These are phyloP conservation scores for Aspergillus pseudotamarii DNA, from an alignment of 2,329 filamentous ascomycete genomes.

Conservation along the genomic window DNA sequence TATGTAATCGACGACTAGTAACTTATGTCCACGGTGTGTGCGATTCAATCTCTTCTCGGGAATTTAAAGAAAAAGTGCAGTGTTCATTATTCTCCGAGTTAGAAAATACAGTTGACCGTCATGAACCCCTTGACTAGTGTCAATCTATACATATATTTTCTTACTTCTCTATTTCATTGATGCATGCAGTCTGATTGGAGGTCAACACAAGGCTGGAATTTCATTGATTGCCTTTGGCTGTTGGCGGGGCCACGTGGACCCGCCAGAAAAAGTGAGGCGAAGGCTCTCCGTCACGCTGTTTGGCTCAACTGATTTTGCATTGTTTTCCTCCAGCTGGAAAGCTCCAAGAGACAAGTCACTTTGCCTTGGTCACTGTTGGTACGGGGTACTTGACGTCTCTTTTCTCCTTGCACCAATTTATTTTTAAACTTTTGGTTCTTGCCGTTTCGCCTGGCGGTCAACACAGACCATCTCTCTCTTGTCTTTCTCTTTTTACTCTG, in stretches of 20 bases:
- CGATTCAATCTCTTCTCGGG: neutral
- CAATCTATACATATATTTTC: neutral
- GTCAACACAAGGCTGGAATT: conserved; percentile 1
- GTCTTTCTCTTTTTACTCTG: conserved; percentile 6
- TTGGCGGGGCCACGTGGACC: conserved; percentile 34
- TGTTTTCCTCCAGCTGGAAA: neutral
- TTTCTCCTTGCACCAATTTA: neutral
- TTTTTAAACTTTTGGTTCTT: conserved; percentile 6
- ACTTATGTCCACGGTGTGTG: too few species aligned
- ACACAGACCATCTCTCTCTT: conserved; percentile 9
- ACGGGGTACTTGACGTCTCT: neutral
- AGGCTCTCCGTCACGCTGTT: conserved; percentile 9
- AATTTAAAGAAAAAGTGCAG: neutral
- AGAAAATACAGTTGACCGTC: neutral
- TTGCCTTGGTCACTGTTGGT: neutral
- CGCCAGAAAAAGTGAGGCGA: conserved; percentile 30
- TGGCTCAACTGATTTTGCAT: conserved; percentile 5
- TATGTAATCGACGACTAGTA: neutral
- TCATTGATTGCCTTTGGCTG: neutral
- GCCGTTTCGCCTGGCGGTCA: conserved; percentile 20
- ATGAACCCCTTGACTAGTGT: neutral
- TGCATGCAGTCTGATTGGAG: neutral
- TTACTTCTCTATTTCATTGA: neutral
- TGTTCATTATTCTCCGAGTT: neutral
- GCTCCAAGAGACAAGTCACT: conserved; percentile 8